Conservation (phyloP, 1,284 basidiomycete genomes). For the Xerocomus minutiporus region DNA sequence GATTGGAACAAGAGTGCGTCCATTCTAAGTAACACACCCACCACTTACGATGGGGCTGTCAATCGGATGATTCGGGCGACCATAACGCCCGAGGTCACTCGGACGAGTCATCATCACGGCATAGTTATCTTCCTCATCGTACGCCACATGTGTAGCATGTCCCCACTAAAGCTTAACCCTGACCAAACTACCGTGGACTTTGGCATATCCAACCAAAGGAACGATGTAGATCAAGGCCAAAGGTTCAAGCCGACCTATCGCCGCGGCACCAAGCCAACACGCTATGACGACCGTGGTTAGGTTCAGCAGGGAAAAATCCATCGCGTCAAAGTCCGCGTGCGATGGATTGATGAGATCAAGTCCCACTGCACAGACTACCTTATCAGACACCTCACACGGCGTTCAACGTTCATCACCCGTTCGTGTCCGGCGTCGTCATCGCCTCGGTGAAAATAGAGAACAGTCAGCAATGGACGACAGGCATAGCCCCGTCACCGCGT, state of each 20-base stretch:
- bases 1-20: not conserved
- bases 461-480: not conserved
- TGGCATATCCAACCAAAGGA: not conserved
- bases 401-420: not conserved
- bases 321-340: not conserved
- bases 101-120: conserved; percentile 16
- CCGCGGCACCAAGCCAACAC: not conserved
- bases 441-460: not conserved
- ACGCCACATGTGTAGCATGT: not conserved
- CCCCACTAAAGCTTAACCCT: not conserved
- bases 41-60: conserved; percentile 8
- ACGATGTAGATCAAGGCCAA: not conserved
- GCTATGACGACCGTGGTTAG: not conserved
- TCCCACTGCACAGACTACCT: not conserved
- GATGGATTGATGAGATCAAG: not conserved
- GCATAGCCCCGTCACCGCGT: conserved; percentile 2
- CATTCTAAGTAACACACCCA: not conserved
- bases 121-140: not conserved
- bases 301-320: not conserved
- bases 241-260: not conserved
- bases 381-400: not conserved
- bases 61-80: conserved; percentile 2
- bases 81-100: not conserved
- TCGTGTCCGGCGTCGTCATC: not conserved
- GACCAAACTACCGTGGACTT: not conserved